A percentile compares a stretch with the other conserved stretches of the same genome.
These are phyloP conservation scores for Neophaeococcomyces aloes DNA, from an alignment of 2,329 filamentous ascomycete species.

Conservation along the genomic window DNA sequence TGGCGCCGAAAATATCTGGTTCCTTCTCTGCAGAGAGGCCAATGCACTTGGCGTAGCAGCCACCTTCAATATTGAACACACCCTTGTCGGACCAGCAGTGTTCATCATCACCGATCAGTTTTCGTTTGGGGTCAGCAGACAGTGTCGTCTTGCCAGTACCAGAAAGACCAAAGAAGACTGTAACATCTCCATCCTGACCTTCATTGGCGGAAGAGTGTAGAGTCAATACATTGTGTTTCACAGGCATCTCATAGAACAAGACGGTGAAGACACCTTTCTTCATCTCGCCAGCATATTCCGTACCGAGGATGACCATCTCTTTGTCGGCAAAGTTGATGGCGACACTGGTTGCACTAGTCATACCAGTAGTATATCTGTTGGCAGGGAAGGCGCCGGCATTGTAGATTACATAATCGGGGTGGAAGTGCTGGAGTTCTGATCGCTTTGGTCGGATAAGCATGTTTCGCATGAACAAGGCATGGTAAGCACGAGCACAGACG, in stretches of 20 bases:
- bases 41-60: conserved; percentile 98
- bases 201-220: conserved; percentile 98
- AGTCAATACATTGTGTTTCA: conserved; percentile 98
- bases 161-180: conserved; percentile 97
- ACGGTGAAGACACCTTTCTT: conserved; percentile 99
- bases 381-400: conserved; percentile 97
- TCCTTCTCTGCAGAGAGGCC: conserved; percentile 97
- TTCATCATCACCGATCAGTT: conserved; percentile 95
- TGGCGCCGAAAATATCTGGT: conserved; percentile 92
- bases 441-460: conserved; percentile 93
- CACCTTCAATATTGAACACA: conserved; percentile 99
- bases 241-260: conserved; percentile 99
- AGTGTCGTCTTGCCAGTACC: conserved; percentile 98
- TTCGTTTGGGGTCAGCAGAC: conserved; percentile 91
- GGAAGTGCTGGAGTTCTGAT: conserved; percentile 93
- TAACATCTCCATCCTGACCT: conserved; percentile 87
- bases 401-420: conserved; percentile 99
- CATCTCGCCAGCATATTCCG: conserved; percentile 96
- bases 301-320: conserved; percentile 99
- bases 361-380: conserved; percentile 94
- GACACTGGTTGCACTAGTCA: conserved; percentile 97
- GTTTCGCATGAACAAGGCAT: conserved; percentile 99
- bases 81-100: conserved; percentile 97
- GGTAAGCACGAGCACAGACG: conserved; percentile 96
- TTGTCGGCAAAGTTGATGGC: conserved; percentile 98